Conservation (phyloP, 1,284 basidiomycete species). For the Cutaneotrichosporon sp. region DNA sequence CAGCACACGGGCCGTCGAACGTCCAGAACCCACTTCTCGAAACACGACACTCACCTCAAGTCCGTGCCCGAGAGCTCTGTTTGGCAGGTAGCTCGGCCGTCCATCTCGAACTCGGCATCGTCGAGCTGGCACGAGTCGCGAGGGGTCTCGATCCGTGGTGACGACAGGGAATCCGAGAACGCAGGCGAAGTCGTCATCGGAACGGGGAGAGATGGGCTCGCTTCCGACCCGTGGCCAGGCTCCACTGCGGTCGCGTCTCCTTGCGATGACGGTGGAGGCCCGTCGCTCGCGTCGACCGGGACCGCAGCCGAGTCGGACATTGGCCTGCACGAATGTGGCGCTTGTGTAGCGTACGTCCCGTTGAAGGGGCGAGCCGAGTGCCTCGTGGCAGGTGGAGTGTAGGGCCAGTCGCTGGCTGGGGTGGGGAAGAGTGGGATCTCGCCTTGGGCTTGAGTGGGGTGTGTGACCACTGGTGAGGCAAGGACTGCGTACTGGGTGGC, state of each 20-base stretch:
- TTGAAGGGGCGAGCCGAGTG: not conserved
- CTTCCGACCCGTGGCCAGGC: not conserved
- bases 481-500: not conserved
- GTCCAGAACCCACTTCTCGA: not conserved
- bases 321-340: not conserved
- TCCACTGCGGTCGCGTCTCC: not conserved
- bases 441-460: not conserved
- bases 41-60: conserved; percentile 2
- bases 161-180: not conserved
- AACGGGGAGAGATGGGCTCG: not conserved
- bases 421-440: not conserved
- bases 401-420: not conserved
- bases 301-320: not conserved
- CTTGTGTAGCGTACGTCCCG: not conserved
- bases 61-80: not conserved
- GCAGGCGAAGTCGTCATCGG: not conserved
- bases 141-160: not conserved
- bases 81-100: not conserved
- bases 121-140: not conserved
- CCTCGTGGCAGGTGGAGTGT: not conserved
- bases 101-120: not conserved
- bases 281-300: not conserved
- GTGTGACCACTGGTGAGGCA: not conserved
- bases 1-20: not conserved
- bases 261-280: not conserved